Evolutionary conservation across 2,329 filamentous ascomycete genomes (phyloP), one percentile per base, ranked within the genome.

Genomic region (Penicillium capsulatum): DNA sequence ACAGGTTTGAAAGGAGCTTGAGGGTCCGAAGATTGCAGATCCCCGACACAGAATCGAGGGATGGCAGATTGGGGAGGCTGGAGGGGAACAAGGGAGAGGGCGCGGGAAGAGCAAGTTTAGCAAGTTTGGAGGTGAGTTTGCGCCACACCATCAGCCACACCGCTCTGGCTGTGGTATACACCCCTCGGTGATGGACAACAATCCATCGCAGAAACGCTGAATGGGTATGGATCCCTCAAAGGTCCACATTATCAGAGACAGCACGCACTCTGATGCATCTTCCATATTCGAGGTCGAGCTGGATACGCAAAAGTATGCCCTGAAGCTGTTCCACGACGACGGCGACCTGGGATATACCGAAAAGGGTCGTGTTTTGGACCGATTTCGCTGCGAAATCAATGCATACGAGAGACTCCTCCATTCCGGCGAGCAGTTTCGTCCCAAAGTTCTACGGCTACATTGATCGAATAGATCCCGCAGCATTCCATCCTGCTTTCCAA

Each of bases 81-180:
- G 44, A 41, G 38, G 40, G 44, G 46, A 51, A 28, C 42, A 39
- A 42, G 42, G 45, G 52, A 45, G 47, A 52, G 45, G 51, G 42
- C 53, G 45, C 48, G 44, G 51, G 52, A 52, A 47, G 50, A 44
- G 46, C 50, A 53, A 47, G 47, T 52, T 50, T 42, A n/a, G n/a
- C n/a, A n/a, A n/a, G n/a, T n/a, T n/a, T n/a, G 46, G 45, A 50
- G 51, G 45, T 50, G 45, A 49, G 42, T 37, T 47, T 47, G 37
- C 48, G 52, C 50, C 52, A 54, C 52, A 50, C 28, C 26, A 24
- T 40, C 31, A 50, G 50, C 50, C 50, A 53, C 48, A 51, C 41
- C 49, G 49, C 44, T 34, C 37, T n/a, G 17, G 10, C 16, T 19
- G 7, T 24, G 22, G 7, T 7, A 7, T 11, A 28, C 13, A 6